These are phyloP conservation scores for Leccinum uliginosum DNA, from an alignment of 768 basidiomycete species.

Conservation along the genomic window DNA sequence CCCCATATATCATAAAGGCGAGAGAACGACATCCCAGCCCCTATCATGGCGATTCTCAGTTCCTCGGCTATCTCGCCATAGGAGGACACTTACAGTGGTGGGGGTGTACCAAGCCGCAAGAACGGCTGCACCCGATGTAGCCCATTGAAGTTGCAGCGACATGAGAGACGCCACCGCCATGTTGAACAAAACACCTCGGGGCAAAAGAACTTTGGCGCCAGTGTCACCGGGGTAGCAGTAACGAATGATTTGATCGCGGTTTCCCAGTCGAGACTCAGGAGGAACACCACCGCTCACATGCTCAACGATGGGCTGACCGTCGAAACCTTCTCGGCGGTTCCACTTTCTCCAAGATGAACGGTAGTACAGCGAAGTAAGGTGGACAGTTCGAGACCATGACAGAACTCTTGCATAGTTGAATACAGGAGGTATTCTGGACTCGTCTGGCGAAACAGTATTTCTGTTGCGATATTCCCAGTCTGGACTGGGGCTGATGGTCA, in stretches of 20 bases:
- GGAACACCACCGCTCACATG: conserved; percentile 1
- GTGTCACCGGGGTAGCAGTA: conserved; percentile 16
- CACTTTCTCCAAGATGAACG: conserved; percentile 12
- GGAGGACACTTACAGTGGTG: conserved; percentile 17
- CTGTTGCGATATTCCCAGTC: not conserved
- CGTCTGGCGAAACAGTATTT: conserved; percentile 17
- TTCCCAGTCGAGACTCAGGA: conserved; percentile 17
- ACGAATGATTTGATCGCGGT: conserved; percentile 9
- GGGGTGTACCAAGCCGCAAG: conserved; percentile 29
- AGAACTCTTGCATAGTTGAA: conserved; percentile 24
- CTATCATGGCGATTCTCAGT: conserved; percentile 1
- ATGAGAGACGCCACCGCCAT: conserved; percentile 28
- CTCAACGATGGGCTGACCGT: not conserved
- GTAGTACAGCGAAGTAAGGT: conserved; percentile 16
- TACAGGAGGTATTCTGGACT: conserved; percentile 20
- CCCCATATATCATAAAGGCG: conserved; percentile 30
- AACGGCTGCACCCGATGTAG: conserved; percentile 25
- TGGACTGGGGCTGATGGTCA: conserved; percentile 12
- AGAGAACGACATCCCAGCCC: conserved; percentile 34
- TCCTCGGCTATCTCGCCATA: not conserved
- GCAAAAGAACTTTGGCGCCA: conserved; percentile 12
- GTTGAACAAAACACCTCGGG: conserved; percentile 18
- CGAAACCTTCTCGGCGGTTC: not conserved
- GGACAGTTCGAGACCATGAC: conserved; percentile 17
- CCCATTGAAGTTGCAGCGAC: conserved; percentile 33